Conservation (phyloP, 2,329 filamentous ascomycete genomes). For the Emericellopsis atlantica region DNA sequence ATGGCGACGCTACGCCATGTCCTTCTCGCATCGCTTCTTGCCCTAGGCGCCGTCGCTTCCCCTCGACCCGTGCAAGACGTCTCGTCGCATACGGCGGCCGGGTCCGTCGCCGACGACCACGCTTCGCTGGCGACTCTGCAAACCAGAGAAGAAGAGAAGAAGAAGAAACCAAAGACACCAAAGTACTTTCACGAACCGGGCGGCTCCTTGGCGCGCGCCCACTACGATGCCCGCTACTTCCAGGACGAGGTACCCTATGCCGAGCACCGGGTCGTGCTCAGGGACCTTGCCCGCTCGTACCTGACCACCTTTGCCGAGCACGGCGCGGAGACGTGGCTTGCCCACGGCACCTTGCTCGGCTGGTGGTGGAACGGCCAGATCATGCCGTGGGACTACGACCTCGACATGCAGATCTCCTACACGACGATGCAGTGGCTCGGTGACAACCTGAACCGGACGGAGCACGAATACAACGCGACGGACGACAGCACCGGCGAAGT, state of each 20-base stretch:
- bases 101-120: neutral
- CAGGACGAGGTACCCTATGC: constrained; percentile 48
- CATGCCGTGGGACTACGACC: constrained; percentile 75
- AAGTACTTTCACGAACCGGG: constrained; percentile 61
- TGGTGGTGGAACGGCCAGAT: constrained; percentile 82
- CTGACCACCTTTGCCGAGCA: constrained; percentile 50
- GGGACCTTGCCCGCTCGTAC: constrained; percentile 63
- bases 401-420: constrained; percentile 67
- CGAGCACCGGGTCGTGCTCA: constrained; percentile 52
- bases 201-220: constrained; percentile 43
- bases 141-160: constrained; percentile 1
- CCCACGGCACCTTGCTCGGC: constrained; percentile 70
- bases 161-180: constrained; percentile 8
- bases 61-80: neutral
- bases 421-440: constrained; percentile 54
- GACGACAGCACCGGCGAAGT: constrained; percentile 26
- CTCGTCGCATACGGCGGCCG: neutral
- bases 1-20: neutral
- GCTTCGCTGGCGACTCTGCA: neutral
- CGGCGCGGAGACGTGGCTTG: constrained; percentile 71
- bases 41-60: neutral
- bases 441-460: constrained; percentile 55
- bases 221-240: constrained; percentile 68
- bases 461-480: constrained; percentile 39
- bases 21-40: neutral